Conservation (phyloP, 1,284 basidiomycete genomes). For the Irpex lacteus region DNA sequence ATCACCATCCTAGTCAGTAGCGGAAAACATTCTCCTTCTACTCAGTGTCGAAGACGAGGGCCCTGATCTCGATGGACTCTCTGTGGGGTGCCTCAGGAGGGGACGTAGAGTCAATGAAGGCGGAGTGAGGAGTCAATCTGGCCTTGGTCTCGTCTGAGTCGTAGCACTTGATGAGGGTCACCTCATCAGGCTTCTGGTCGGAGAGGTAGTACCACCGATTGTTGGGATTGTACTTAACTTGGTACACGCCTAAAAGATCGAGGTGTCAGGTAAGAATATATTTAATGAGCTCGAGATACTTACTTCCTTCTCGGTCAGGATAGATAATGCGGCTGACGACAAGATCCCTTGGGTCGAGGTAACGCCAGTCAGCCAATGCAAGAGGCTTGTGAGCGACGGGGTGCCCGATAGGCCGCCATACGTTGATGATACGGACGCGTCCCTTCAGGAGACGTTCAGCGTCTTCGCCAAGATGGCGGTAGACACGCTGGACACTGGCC, state of each 20-base stretch:
- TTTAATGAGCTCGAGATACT: conserved; percentile 13
- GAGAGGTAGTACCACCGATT: conserved; percentile 49
- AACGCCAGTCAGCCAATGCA: conserved; percentile 55
- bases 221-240: conserved; percentile 34
- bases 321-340: conserved; percentile 45
- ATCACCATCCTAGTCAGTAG: too few species aligned
- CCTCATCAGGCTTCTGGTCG: conserved; percentile 45
- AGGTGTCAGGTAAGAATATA: too few species aligned
- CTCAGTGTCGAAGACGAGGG: conserved; percentile 36
- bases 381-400: conserved; percentile 54
- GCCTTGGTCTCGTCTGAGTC: conserved; percentile 40
- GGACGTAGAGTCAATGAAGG: conserved; percentile 39
- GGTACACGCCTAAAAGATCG: conserved; percentile 24
- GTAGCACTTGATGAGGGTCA: conserved; percentile 47
- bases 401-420: conserved; percentile 60
- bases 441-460: conserved; percentile 36
- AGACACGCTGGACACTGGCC: conserved; percentile 48
- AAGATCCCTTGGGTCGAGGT: conserved; percentile 44
- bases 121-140: conserved; percentile 44
- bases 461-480: conserved; percentile 47
- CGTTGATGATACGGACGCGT: conserved; percentile 63
- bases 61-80: conserved; percentile 42
- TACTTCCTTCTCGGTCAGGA: conserved; percentile 53
- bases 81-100: conserved; percentile 38
- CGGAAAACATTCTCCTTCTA: neutral